Conservation (phyloP, 2,329 filamentous ascomycete genomes). For the Aspergillus costaricaensis region DNA sequence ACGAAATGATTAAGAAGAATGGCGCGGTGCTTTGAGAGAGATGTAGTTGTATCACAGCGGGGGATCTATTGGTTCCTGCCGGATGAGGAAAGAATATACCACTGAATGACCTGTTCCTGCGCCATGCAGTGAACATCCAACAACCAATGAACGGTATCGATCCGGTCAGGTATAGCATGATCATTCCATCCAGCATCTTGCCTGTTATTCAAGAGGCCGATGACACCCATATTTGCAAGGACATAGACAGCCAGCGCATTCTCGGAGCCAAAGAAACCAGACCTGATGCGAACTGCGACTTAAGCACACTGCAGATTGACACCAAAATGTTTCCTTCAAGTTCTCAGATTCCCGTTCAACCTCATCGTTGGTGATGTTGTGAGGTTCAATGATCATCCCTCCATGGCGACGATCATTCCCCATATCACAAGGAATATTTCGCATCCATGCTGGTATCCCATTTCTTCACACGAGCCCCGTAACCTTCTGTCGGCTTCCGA, state of each 20-base stretch:
- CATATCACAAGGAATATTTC: neutral
- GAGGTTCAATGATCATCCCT: neutral
- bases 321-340: too few relatives aligned
- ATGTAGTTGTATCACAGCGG: neutral
- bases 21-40: neutral
- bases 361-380: too few relatives aligned
- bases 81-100: conserved; percentile 11
- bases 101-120: neutral
- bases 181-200: neutral
- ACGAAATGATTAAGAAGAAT: too few relatives aligned
- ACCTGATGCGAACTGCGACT: too few relatives aligned
- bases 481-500: conserved; percentile 16
- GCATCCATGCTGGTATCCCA: neutral
- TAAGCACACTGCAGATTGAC: too few relatives aligned
- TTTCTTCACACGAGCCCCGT: conserved; percentile 20
- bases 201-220: neutral
- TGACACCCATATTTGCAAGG: neutral
- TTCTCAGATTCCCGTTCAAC: too few relatives aligned
- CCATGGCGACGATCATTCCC: neutral
- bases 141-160: neutral
- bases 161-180: neutral
- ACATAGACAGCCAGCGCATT: too few relatives aligned
- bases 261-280: too few relatives aligned
- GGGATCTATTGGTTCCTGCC: conserved; percentile 10
- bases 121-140: neutral